Conservation (phyloP, 2,329 filamentous ascomycete genomes). For the Fusarium subtropicale region DNA sequence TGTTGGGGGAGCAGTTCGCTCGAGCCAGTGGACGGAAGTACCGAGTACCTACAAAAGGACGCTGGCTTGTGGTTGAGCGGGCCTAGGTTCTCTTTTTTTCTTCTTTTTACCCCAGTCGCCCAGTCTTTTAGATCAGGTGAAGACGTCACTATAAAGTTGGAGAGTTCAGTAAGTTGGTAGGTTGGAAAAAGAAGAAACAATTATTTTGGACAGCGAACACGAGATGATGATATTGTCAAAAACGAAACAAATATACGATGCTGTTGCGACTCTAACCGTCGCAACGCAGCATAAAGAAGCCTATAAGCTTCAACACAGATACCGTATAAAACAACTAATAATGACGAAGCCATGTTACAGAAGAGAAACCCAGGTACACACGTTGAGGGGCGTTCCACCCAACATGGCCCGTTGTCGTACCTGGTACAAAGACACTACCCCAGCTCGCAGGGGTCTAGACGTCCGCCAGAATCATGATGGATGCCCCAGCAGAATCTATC, state of each 20-base stretch:
- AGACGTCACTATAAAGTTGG: conserved; percentile 35
- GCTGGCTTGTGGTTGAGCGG: conserved; percentile 30
- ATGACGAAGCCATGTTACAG: conserved; percentile 36
- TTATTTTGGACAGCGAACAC: conserved; percentile 1
- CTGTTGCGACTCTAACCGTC: not conserved
- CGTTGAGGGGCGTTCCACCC: conserved; percentile 30
- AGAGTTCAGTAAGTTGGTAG: not conserved
- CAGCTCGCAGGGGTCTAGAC: conserved; percentile 35
- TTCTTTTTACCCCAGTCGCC: conserved; percentile 24
- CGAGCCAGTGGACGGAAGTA: conserved; percentile 28
- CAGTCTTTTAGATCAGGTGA: conserved; percentile 29
- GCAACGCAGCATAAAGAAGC: conserved; percentile 10
- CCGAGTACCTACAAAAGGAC: conserved; percentile 25
- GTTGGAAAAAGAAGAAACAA: not conserved
- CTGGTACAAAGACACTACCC: conserved; percentile 32
- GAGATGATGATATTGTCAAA: not conserved
- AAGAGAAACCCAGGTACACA: not conserved
- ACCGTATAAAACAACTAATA: conserved; percentile 11
- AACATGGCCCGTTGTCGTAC: conserved; percentile 32
- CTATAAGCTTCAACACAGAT: not conserved
- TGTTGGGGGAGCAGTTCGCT: conserved; percentile 33
- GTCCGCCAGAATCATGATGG: conserved; percentile 30
- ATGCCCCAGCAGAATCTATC: conserved; percentile 39
- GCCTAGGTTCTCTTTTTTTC: conserved; percentile 21
- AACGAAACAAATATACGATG: conserved; percentile 2